Conservation (phyloP, 1,139 yeast species). For the Diutina ranongensis region DNA sequence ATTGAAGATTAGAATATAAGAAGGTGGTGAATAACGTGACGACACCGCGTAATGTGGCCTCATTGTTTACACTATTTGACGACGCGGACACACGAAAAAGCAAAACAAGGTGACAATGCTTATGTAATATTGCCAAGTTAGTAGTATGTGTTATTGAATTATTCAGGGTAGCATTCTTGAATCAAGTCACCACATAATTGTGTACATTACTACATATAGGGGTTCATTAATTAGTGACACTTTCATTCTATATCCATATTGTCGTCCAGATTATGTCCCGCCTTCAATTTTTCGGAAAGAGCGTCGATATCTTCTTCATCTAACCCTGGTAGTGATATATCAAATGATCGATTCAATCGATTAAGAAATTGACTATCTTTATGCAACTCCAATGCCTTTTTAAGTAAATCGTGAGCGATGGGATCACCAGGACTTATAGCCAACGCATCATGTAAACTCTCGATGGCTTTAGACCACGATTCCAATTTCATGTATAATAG, state of each 20-base stretch:
- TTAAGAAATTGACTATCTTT: slow-evolving; percentile 12
- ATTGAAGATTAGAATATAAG: no score
- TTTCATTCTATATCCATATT: slow-evolving; percentile 2
- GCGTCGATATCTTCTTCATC: not conserved
- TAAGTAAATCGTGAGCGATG: slow-evolving; percentile 69
- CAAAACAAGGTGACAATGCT: no score
- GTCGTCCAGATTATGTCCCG: slow-evolving; percentile 1
- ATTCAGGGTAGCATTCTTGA: no score
- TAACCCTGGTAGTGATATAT: not conserved
- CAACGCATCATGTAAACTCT: slow-evolving; percentile 68
- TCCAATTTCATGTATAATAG: slow-evolving; percentile 67
- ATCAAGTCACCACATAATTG: no score
- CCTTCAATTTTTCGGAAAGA: not conserved
- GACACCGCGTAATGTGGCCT: no score
- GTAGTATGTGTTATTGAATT: no score
- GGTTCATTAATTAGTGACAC: no score
- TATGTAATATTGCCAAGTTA: no score
- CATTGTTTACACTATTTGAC: no score
- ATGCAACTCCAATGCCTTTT: slow-evolving; percentile 70
- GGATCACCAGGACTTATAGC: slow-evolving; percentile 75
- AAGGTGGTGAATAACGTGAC: no score
- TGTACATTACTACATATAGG: no score
- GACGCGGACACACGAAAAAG: no score
- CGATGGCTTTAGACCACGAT: slow-evolving; percentile 55
- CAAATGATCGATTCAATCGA: not conserved